Evolutionary conservation across 495 filamentous ascomycete species (phyloP).

Genomic region (Rhypophila decipiens): DNA sequence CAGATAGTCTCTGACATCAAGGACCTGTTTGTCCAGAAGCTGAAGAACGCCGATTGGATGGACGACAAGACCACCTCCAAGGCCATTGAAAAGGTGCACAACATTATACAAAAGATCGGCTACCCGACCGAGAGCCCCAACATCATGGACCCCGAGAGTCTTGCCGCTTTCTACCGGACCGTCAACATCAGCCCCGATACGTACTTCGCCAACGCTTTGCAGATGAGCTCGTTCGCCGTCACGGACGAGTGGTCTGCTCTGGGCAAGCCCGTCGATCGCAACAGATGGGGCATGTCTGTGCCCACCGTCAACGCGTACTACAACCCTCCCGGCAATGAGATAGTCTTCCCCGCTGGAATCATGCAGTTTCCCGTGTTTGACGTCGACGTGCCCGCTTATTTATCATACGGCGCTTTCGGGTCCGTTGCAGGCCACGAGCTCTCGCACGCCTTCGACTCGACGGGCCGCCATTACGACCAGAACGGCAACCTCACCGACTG

Average conservation of each 20-base stretch:
- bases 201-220: not conserved
- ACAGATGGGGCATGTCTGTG: not conserved
- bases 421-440: constrained; percentile 47
- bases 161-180: not conserved
- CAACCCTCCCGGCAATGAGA: not conserved
- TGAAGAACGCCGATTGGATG: constrained; percentile 27
- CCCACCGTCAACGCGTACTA: not conserved
- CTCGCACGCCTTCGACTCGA: constrained; percentile 68
- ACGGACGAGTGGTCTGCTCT: not conserved
- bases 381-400: not conserved
- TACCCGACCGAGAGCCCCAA: not conserved
- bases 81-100: not conserved
- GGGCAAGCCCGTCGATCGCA: not conserved
- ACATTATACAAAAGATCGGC: not conserved
- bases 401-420: not conserved
- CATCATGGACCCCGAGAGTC: not conserved
- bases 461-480: constrained; percentile 61
- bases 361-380: not conserved
- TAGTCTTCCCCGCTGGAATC: not conserved
- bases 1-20: constrained; percentile 66
- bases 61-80: not conserved
- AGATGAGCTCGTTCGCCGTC: not conserved
- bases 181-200: not conserved
- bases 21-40: constrained; percentile 52
- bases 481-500: constrained; percentile 62